Base-by-base conservation (phyloP, 208 protist genomes). In the Wallacemonas sp. region DNA sequence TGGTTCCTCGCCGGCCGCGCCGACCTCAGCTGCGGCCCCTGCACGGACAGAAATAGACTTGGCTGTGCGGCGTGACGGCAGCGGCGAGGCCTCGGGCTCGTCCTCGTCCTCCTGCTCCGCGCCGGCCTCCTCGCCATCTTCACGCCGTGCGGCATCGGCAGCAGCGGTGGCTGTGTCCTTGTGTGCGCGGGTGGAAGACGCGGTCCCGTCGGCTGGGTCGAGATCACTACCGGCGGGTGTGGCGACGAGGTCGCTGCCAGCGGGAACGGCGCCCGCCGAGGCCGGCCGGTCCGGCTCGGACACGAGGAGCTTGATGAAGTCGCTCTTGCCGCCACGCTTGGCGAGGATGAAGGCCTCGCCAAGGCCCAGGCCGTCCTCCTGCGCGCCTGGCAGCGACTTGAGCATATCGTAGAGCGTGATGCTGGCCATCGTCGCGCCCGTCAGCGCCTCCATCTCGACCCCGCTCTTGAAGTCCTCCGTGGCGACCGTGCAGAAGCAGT, bases 361-460 rank as follows among this genome's bases (percentile, higher is more conserved):
- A n/a, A 95, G 61, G 11, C 73, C 76, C 8, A 95, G 65, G 16
- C 89, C 89, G 61, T 95, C 89, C 73, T 95, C 84, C 74, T 95
- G 89, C 4, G 89, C 82, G 1, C 86, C 82, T 0, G 86, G 83
- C 3, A 93, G 46, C 1, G 77, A 72, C 36, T 86, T 86, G 32
- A 95, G 71, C 90, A 95, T 95, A 72, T 95, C 90, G 74, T 95
- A 95, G 7, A 95, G 65, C 3, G 92, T 97, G 8, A 98, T 66
- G 41, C 83, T 86, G 16, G 96, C 87, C 28, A 98, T 78, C 3
- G 76, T 90, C 2, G 93, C 94, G 10, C 93, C 97, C 0, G 94
- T 98, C n/a, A 98, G 68, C 16, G 97, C 96, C 78, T 98, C 97
- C 95, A 98, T 98, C 81, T 99, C 97, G n/a, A 98, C 96, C 2